A percentile compares a stretch with the other conserved stretches of the same genome.
Evolutionary conservation across 352 stramenopile genomes (phyloP).

Genomic region (Globisporangium sylvaticum): DNA sequence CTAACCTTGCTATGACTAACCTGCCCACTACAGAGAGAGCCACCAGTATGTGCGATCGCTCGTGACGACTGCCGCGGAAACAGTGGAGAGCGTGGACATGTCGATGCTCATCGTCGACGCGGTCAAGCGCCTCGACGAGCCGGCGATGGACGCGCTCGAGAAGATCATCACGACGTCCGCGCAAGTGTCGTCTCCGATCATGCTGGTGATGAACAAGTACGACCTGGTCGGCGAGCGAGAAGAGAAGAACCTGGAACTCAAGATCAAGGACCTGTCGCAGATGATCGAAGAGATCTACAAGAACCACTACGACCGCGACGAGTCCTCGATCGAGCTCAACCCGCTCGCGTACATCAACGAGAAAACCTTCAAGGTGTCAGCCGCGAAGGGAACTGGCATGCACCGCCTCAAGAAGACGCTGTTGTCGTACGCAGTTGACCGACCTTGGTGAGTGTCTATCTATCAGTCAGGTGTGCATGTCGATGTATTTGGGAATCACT

Average conservation of each 20-base stretch:
- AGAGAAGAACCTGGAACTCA: conserved; percentile 50
- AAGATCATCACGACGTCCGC: conserved; percentile 80
- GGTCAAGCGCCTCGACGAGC: conserved; percentile 78
- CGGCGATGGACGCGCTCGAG: conserved; percentile 68
- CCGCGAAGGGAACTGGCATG: conserved; percentile 67
- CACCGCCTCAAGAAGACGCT: conserved; percentile 59
- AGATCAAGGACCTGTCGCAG: conserved; percentile 72
- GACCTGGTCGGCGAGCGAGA: conserved; percentile 58
- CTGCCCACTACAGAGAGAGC: conserved; percentile 32
- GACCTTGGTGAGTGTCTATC: conserved; percentile 37
- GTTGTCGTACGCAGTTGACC: conserved; percentile 61
- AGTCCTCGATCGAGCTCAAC: conserved; percentile 49
- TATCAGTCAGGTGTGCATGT: neutral
- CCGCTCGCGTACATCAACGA: conserved; percentile 69
- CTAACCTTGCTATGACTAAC: neutral
- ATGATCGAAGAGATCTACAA: conserved; percentile 82
- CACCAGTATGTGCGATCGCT: conserved; percentile 81
- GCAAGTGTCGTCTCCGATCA: conserved; percentile 67
- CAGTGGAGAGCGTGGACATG: conserved; percentile 77
- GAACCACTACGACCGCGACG: conserved; percentile 55
- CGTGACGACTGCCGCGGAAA: conserved; percentile 74
- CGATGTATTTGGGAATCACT: neutral
- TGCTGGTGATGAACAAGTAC: conserved; percentile 88
- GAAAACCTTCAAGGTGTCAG: conserved; percentile 77
- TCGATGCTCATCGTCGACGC: conserved; percentile 84